Percentiles rank a stretch among this genome's conserved stretches.
phyloP scores from a whole-genome alignment of 176 grass and related monocot genomes.

The Carex myosuroides region DNA sequence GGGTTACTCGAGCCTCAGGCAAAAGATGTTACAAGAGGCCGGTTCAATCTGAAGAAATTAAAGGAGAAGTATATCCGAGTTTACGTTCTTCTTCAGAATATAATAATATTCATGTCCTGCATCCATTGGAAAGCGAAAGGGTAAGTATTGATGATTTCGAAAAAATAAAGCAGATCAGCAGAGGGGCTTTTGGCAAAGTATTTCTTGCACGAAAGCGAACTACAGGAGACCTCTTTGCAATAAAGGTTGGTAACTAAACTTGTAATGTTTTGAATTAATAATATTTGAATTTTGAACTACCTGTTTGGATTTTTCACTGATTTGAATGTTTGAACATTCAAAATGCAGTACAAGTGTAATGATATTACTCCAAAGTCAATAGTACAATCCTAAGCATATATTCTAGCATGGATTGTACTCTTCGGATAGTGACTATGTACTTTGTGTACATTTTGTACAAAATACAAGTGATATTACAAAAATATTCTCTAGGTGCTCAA shows the following conservation, averaged over 20 bases:
- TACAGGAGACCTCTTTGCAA: slow-evolving; percentile 48
- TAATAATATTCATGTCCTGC: slow-evolving; percentile 8
- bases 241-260: slow-evolving; percentile 24
- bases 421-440: background rate
- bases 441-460: background rate
- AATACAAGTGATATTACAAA: background rate
- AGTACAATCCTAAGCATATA: background rate
- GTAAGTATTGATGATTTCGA: slow-evolving; percentile 41
- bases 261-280: background rate
- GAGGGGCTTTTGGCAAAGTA: slow-evolving; percentile 45
- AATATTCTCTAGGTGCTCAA: slow-evolving; percentile 30
- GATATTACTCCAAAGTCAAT: background rate
- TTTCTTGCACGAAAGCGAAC: slow-evolving; percentile 39
- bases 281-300: background rate
- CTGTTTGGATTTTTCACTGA: background rate
- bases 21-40: slow-evolving; percentile 3
- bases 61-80: background rate
- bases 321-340: background rate
- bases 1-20: background rate
- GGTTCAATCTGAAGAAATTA: slow-evolving; percentile 15
- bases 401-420: background rate
- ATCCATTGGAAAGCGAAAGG: slow-evolving; percentile 24
- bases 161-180: slow-evolving; percentile 40
- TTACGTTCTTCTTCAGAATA: slow-evolving; percentile 11
- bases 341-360: background rate